phyloP scores from a whole-genome alignment of 352 stramenopile genomes.

The Phytophthora brassicae region DNA sequence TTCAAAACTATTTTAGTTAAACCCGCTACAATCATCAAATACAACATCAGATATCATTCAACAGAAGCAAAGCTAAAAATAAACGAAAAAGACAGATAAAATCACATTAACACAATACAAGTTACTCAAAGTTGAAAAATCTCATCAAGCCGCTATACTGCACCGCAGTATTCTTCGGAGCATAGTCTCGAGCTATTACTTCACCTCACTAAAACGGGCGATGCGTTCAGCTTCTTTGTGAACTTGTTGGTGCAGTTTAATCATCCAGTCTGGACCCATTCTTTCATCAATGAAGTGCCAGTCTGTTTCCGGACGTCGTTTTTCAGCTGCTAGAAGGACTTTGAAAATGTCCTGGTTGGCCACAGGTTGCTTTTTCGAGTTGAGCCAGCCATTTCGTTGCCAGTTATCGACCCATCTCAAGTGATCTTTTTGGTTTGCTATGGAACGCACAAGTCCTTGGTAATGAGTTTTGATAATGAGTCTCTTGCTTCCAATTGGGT shows the following conservation, averaged over 20 bases:
- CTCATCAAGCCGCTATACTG: too few species aligned
- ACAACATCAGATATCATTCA: too few species aligned
- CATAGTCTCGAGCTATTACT: too few species aligned
- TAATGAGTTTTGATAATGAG: conserved; percentile 6
- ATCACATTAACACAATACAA: too few species aligned
- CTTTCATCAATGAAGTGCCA: background rate
- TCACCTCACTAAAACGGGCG: too few species aligned
- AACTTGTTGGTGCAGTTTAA: background rate
- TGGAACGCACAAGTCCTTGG: background rate
- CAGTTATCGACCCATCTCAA: conserved; percentile 6
- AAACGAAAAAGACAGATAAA: too few species aligned
- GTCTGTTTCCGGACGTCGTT: background rate
- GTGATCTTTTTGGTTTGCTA: background rate
- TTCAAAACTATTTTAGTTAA: too few species aligned
- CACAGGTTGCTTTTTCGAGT: background rate
- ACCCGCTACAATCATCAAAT: too few species aligned
- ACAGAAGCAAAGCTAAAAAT: too few species aligned
- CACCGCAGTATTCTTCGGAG: too few species aligned
- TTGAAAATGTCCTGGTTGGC: background rate
- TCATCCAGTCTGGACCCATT: background rate
- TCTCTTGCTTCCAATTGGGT: background rate
- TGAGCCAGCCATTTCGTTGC: conserved; percentile 1
- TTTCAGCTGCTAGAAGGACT: background rate
- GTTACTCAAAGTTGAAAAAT: too few species aligned
- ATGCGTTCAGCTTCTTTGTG: background rate